These are phyloP conservation scores for Xylariaceae sp. DNA, from an alignment of 2,329 filamentous ascomycete genomes.

Conservation along the genomic window DNA sequence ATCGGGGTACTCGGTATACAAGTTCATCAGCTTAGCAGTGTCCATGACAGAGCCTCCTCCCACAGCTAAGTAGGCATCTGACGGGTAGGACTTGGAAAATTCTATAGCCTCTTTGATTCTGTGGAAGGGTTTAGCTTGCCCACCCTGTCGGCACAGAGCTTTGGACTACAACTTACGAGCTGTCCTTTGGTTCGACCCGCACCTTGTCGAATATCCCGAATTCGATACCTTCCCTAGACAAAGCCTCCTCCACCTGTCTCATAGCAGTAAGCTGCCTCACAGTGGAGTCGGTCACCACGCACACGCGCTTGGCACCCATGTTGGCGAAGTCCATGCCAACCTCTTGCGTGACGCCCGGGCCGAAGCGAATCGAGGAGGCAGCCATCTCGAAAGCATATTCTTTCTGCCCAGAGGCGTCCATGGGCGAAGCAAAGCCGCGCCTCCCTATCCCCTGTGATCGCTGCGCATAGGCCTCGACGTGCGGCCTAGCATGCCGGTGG, in stretches of 20 bases:
- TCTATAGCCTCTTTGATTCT: conserved; percentile 86
- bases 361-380: conserved; percentile 88
- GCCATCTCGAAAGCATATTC: conserved; percentile 99
- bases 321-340: conserved; percentile 98
- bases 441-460: conserved; percentile 34
- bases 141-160: not conserved
- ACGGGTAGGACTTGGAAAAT: conserved; percentile 71
- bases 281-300: conserved; percentile 83
- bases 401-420: conserved; percentile 67
- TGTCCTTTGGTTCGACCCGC: conserved; percentile 89
- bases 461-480: conserved; percentile 36
- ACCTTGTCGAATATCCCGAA: conserved; percentile 79
- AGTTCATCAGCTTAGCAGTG: conserved; percentile 97
- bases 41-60: conserved; percentile 94
- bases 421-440: conserved; percentile 66
- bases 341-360: conserved; percentile 87
- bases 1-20: conserved; percentile 85
- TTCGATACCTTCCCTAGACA: conserved; percentile 71
- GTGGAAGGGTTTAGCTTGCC: no score
- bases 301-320: conserved; percentile 78
- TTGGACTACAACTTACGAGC: conserved; percentile 57
- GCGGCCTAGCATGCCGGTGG: conserved; percentile 57
- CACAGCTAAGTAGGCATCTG: conserved; percentile 89
- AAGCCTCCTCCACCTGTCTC: conserved; percentile 77
- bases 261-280: conserved; percentile 82